Percentiles rank a stretch among this genome's conserved stretches.
phyloP scores from a whole-genome alignment of 2,329 filamentous ascomycete species.

The Aaosphaeria pasadenensis region DNA sequence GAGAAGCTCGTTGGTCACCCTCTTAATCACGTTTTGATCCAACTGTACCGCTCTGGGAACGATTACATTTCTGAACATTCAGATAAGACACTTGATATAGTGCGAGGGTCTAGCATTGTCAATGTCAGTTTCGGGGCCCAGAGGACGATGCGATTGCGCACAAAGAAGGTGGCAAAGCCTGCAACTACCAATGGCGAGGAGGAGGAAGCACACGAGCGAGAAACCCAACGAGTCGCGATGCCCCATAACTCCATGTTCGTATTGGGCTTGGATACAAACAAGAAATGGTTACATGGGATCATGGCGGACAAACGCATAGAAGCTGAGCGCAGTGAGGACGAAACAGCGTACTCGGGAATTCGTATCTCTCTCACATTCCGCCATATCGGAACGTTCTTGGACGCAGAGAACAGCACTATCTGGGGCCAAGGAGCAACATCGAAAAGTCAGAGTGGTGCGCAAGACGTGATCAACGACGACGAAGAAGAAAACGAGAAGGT shows the following conservation, averaged over 20 bases:
- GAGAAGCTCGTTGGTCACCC: conserved; percentile 73
- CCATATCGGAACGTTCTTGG: conserved; percentile 80
- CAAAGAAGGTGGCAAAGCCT: conserved; percentile 57
- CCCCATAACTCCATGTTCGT: conserved; percentile 88
- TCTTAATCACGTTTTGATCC: conserved; percentile 89
- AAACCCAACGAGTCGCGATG: conserved; percentile 66
- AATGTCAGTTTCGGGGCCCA: conserved; percentile 94
- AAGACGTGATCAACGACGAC: conserved; percentile 66
- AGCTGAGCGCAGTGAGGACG: conserved; percentile 64
- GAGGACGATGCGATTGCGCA: conserved; percentile 84
- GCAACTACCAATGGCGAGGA: conserved; percentile 37
- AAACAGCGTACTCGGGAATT: conserved; percentile 69
- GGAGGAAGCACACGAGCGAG: conserved; percentile 40
- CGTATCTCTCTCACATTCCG: conserved; percentile 93
- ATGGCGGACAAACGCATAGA: conserved; percentile 74
- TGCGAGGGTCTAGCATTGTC: conserved; percentile 75
- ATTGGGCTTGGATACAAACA: conserved; percentile 78
- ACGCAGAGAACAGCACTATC: conserved; percentile 62
- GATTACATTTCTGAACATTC: conserved; percentile 97
- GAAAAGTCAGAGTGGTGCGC: conserved; percentile 62
- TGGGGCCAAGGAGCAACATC: conserved; percentile 87
- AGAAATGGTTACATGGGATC: conserved; percentile 88
- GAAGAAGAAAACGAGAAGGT: conserved; percentile 63
- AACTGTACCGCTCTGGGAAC: conserved; percentile 82
- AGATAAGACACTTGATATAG: conserved; percentile 94